phyloP scores from a whole-genome alignment of 192 early-diverging fungal species.

The Coemansia sp. region DNA sequence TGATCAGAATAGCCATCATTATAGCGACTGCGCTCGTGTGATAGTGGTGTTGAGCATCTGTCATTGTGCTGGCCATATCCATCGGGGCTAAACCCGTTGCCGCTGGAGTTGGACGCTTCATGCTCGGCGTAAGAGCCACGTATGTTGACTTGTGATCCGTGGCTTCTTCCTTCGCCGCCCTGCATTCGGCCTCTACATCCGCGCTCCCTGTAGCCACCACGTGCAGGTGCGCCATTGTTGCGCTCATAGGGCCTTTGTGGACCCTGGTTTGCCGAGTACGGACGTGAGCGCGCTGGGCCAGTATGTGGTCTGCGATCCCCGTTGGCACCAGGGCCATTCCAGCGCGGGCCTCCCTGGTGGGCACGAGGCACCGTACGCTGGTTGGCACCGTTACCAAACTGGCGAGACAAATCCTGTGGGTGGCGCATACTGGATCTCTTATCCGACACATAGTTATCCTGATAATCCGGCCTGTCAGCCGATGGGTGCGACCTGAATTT shows the following conservation, averaged over 20 bases:
- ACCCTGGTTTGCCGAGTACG: not conserved
- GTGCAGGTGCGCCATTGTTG: not conserved
- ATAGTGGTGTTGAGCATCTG: not conserved
- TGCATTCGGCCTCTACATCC: not conserved
- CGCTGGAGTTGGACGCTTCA: not conserved
- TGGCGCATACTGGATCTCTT: not conserved
- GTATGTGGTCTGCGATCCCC: not conserved
- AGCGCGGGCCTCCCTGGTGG: not conserved
- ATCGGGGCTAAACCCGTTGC: not conserved
- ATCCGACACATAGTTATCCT: not conserved
- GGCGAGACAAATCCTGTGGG: not conserved
- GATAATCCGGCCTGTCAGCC: not conserved
- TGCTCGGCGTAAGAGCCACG: not conserved
- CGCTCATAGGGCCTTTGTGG: conserved; percentile 1
- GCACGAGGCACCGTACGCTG: not conserved
- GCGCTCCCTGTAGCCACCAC: conserved; percentile 1
- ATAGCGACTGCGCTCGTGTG: not conserved
- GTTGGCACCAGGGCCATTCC: not conserved
- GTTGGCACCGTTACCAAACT: not conserved
- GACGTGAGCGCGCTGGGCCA: not conserved
- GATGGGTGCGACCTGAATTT: not conserved
- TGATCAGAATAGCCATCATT: not conserved
- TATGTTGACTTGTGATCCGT: not conserved
- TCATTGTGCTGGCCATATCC: not conserved
- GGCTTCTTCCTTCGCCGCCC: not conserved